Evolutionary conservation across 495 filamentous ascomycete species (phyloP).

Genomic region (Penicillium goetzii): DNA sequence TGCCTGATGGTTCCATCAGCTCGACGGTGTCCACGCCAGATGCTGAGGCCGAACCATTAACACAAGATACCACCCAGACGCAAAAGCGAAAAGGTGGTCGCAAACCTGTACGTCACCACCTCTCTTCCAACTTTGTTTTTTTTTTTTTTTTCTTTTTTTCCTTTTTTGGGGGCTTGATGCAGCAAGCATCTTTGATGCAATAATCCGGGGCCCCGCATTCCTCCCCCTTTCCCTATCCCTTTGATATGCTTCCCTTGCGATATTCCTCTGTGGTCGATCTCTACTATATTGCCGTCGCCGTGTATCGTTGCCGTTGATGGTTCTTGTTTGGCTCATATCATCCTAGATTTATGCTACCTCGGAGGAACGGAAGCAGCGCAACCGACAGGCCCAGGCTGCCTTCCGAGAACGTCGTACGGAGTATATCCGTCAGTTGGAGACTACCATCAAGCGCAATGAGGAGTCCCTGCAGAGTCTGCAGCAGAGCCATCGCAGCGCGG

Average conservation of each 20-base stretch:
- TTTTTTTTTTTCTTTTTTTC: neutral
- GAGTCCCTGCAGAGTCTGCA: slow-evolving; percentile 88
- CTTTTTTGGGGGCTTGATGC: neutral
- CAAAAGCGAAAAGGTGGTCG: slow-evolving; percentile 96
- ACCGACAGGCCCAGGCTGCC: slow-evolving; percentile 94
- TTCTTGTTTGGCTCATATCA: slow-evolving; percentile 10
- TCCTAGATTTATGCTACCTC: slow-evolving; percentile 94
- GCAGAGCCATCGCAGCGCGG: slow-evolving; percentile 90
- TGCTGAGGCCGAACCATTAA: slow-evolving; percentile 58
- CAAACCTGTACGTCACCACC: slow-evolving; percentile 78
- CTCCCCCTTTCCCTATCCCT: slow-evolving; percentile 16
- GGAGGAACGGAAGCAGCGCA: slow-evolving; percentile 96
- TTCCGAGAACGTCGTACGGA: slow-evolving; percentile 96
- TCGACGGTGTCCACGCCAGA: slow-evolving; percentile 59
- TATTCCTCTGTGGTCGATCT: neutral
- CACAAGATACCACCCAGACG: slow-evolving; percentile 60
- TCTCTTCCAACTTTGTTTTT: slow-evolving; percentile 3
- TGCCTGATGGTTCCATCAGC: slow-evolving; percentile 53
- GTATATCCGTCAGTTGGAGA: slow-evolving; percentile 98
- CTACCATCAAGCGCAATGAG: slow-evolving; percentile 96
- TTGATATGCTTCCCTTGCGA: neutral
- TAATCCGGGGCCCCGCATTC: slow-evolving; percentile 43
- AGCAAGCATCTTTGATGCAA: slow-evolving; percentile 15
- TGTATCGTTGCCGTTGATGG: neutral
- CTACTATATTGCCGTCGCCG: neutral